Evolutionary conservation across 2,329 filamentous ascomycete genomes (phyloP).

Genomic region (Xylariales sp.): DNA sequence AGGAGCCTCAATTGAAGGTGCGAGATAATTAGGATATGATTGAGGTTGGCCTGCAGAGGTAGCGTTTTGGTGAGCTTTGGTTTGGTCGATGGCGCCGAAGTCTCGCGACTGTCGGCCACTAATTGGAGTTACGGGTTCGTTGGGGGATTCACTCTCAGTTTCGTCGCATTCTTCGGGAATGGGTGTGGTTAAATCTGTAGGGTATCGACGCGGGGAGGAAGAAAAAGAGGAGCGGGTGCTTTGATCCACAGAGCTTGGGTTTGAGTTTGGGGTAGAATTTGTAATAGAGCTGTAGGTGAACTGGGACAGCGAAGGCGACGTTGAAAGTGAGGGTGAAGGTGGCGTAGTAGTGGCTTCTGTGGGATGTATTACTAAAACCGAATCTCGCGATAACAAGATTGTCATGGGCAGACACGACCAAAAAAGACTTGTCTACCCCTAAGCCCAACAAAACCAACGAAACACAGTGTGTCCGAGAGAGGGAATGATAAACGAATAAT

Average conservation of each 20-base stretch:
- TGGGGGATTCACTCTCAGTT: slow-evolving; percentile 53
- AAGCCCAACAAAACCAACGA: no score
- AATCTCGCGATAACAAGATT: no score
- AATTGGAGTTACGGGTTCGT: slow-evolving; percentile 59
- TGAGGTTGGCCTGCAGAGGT: no score
- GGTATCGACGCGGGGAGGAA: slow-evolving; percentile 40
- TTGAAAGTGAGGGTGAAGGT: slow-evolving; percentile 3
- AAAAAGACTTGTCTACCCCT: no score
- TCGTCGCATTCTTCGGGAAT: slow-evolving; percentile 57
- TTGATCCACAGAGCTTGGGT: slow-evolving; percentile 2
- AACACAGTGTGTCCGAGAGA: no score
- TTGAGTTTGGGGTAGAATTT: neutral
- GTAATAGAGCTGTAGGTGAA: slow-evolving; percentile 5
- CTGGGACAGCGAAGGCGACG: slow-evolving; percentile 9
- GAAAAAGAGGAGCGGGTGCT: slow-evolving; percentile 14
- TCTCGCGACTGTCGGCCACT: slow-evolving; percentile 54
- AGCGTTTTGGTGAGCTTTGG: slow-evolving; percentile 26
- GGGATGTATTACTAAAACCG: slow-evolving; percentile 5
- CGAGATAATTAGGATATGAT: slow-evolving; percentile 16
- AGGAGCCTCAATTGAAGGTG: slow-evolving; percentile 4
- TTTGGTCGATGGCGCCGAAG: slow-evolving; percentile 39
- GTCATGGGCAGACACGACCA: no score
- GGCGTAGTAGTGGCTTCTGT: slow-evolving; percentile 2
- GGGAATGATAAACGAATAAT: no score
- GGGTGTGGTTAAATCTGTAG: slow-evolving; percentile 45